Percentiles rank a stretch among this genome's conserved stretches.
Evolutionary conservation across 2,329 filamentous ascomycete genomes (phyloP).

Genomic region (Aphanocladium album): DNA sequence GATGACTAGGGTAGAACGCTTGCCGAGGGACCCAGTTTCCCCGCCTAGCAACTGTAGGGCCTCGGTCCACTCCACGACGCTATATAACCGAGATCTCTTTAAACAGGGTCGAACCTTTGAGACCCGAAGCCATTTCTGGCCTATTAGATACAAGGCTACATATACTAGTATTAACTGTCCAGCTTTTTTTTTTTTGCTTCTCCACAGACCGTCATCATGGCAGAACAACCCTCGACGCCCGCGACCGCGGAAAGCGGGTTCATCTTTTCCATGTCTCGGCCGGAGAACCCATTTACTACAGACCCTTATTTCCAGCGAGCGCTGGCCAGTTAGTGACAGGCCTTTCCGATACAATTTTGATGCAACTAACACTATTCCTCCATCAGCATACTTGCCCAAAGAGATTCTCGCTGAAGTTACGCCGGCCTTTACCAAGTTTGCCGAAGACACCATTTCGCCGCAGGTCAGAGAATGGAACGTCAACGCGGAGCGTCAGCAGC

Average conservation of each 20-base stretch:
- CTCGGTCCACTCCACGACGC: too few relatives aligned
- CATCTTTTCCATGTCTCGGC: conserved; percentile 9
- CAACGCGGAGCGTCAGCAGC: conserved; percentile 13
- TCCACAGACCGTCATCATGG: not conserved
- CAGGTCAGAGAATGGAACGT: conserved; percentile 11
- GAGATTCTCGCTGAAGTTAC: not conserved
- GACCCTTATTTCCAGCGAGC: conserved; percentile 8
- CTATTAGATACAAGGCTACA: not conserved
- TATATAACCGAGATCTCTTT: too few relatives aligned
- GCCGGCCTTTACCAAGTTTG: not conserved
- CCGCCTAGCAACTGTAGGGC: not conserved
- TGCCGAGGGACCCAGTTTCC: too few relatives aligned
- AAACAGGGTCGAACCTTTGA: too few relatives aligned
- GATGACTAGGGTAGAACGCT: too few relatives aligned
- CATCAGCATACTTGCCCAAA: conserved; percentile 7
- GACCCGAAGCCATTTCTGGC: too few relatives aligned
- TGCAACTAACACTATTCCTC: too few relatives aligned
- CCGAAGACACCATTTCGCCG: conserved; percentile 1
- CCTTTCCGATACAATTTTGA: not conserved
- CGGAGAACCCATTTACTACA: conserved; percentile 5
- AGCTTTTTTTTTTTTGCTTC: not conserved
- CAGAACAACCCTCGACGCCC: not conserved
- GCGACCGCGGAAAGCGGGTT: conserved; percentile 11
- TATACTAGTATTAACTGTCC: not conserved
- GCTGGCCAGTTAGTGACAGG: not conserved